Evolutionary conservation across 257 asterid species (phyloP).

Genomic region (Nicotiana obtusifolia): DNA sequence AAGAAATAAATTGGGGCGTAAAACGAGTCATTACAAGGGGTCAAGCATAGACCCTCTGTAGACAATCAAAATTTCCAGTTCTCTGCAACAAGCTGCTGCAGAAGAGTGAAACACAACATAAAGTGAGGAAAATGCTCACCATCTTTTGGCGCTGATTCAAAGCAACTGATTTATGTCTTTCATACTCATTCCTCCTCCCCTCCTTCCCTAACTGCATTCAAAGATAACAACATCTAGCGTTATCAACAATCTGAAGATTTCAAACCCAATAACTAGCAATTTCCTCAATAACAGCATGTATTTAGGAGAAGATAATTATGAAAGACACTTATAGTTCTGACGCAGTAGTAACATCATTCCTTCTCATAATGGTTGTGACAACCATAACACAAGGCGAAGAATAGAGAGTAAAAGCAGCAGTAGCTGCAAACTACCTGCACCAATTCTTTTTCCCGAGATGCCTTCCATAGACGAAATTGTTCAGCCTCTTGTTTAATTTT

Average conservation of each 20-base stretch:
- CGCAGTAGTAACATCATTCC: not conserved
- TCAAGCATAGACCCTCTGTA: too few relatives aligned
- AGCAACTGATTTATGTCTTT: slow-evolving; percentile 88
- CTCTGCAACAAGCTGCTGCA: not conserved
- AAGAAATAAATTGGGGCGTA: too few relatives aligned
- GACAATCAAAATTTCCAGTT: too few relatives aligned
- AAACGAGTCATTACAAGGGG: too few relatives aligned
- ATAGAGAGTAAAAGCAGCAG: not conserved
- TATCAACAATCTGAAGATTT: not conserved
- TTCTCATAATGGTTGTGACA: not conserved
- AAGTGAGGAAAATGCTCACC: slow-evolving; percentile 35
- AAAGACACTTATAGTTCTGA: not conserved
- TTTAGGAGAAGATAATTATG: not conserved
- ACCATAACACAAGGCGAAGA: not conserved
- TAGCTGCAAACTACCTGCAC: slow-evolving; percentile 53
- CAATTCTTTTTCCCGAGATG: slow-evolving; percentile 91
- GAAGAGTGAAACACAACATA: not conserved
- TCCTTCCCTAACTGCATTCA: slow-evolving; percentile 75
- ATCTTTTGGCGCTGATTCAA: slow-evolving; percentile 92
- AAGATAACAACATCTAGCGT: not conserved
- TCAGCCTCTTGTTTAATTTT: slow-evolving; percentile 97
- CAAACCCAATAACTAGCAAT: not conserved
- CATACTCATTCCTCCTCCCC: slow-evolving; percentile 92
- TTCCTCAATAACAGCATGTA: too few relatives aligned
- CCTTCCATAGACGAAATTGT: slow-evolving; percentile 97